Evolutionary conservation across 768 basidiomycete species (phyloP).

Genomic region (Trametes cubensis): DNA sequence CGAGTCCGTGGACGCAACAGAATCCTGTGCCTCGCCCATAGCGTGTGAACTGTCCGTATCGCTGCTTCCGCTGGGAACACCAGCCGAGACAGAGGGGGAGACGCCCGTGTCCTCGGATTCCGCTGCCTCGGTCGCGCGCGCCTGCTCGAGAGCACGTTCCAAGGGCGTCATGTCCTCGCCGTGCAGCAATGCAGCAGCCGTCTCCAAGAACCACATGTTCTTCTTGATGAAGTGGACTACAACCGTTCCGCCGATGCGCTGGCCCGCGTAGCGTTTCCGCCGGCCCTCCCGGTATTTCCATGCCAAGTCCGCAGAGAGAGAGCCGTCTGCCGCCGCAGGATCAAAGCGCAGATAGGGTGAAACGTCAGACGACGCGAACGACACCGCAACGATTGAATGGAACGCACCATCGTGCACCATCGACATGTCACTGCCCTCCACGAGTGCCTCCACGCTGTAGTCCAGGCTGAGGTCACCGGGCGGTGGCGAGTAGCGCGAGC

Average conservation of each 20-base stretch:
- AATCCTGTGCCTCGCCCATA: background rate
- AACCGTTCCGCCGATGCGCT: constrained; percentile 87
- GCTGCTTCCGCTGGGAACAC: background rate
- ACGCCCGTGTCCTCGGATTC: background rate
- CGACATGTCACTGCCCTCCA: constrained; percentile 91
- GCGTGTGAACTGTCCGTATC: background rate
- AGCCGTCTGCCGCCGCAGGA: constrained; percentile 45
- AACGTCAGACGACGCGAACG: constrained; percentile 1
- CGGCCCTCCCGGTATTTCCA: constrained; percentile 78
- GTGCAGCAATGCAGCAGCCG: constrained; percentile 84
- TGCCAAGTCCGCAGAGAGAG: constrained; percentile 61
- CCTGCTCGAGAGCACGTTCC: constrained; percentile 27
- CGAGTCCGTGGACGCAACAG: constrained; percentile 4
- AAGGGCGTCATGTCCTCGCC: constrained; percentile 69
- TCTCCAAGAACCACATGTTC: constrained; percentile 95
- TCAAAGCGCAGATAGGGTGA: constrained; percentile 3
- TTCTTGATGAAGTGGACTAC: constrained; percentile 98
- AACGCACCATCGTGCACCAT: constrained; percentile 60
- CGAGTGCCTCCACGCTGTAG: constrained; percentile 86
- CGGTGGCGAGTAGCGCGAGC: constrained; percentile 72
- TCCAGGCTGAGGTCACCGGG: constrained; percentile 60
- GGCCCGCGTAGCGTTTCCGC: constrained; percentile 59
- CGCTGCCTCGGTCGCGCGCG: background rate
- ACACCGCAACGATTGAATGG: constrained; percentile 1
- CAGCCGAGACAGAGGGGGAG: background rate